A percentile compares a stretch with the other conserved stretches of the same genome.
These are phyloP conservation scores for Cicer arietinum DNA, from an alignment of 306 rosid genomes.

Conservation along the genomic window DNA sequence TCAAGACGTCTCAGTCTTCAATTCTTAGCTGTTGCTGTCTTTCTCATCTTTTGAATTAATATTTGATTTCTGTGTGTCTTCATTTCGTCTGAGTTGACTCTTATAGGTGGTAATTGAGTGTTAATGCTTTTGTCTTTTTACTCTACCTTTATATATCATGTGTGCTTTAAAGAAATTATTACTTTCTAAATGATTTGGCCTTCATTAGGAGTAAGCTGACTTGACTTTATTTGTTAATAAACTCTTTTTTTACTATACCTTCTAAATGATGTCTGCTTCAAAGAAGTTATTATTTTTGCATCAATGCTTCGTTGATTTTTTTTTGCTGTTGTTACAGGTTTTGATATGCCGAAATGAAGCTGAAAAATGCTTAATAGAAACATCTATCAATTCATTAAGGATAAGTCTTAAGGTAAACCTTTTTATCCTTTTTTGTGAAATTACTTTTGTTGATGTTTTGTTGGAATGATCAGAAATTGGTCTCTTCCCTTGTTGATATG, in stretches of 20 bases:
- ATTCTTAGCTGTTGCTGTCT: background rate
- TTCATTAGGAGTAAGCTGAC: slow-evolving; percentile 20
- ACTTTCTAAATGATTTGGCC: slow-evolving; percentile 5
- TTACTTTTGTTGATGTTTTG: slow-evolving; percentile 21
- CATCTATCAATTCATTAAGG: slow-evolving; percentile 94
- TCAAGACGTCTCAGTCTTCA: slow-evolving; percentile 15
- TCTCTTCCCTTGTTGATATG: slow-evolving; percentile 8
- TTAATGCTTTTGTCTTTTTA: background rate
- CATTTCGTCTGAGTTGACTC: slow-evolving; percentile 14
- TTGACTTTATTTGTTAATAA: background rate
- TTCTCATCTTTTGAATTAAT: slow-evolving; percentile 27
- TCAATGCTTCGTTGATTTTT: background rate
- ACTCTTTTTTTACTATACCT: background rate
- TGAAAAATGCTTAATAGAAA: slow-evolving; percentile 92
- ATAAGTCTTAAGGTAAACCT: slow-evolving; percentile 88
- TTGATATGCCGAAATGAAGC: slow-evolving; percentile 95
- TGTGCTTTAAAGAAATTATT: slow-evolving; percentile 14
- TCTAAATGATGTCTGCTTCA: slow-evolving; percentile 26
- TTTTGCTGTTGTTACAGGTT: slow-evolving; percentile 60
- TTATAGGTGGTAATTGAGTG: background rate
- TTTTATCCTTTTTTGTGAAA: slow-evolving; percentile 1
- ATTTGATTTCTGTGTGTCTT: slow-evolving; percentile 28
- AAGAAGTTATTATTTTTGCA: slow-evolving; percentile 1
- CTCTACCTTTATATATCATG: background rate
- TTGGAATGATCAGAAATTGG: slow-evolving; percentile 37